These are phyloP conservation scores for Esteya vermicola DNA, from an alignment of 2,329 filamentous ascomycete species.

Conservation along the genomic window DNA sequence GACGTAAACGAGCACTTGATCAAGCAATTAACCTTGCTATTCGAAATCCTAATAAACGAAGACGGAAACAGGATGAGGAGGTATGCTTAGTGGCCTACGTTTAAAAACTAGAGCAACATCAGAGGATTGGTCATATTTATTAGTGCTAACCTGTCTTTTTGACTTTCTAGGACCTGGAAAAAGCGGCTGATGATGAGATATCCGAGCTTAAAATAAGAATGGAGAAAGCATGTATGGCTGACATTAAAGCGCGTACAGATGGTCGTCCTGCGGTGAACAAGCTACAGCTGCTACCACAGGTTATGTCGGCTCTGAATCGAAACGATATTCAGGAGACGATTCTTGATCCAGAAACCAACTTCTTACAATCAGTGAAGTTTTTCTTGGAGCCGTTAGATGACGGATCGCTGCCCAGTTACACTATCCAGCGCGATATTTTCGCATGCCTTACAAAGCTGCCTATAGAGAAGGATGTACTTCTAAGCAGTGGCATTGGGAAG, in stretches of 20 bases:
- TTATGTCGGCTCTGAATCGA: constrained; percentile 75
- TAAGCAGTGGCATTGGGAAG: constrained; percentile 89
- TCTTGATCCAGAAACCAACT: constrained; percentile 87
- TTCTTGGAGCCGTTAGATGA: constrained; percentile 94
- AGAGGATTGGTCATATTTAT: no score
- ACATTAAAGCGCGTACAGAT: constrained; percentile 67
- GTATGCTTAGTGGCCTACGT: constrained; percentile 34
- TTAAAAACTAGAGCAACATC: no score
- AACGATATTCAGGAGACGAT: constrained; percentile 75
- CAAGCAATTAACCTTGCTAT: constrained; percentile 77
- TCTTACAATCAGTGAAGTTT: constrained; percentile 88
- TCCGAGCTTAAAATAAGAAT: constrained; percentile 77
- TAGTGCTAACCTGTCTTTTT: background rate
- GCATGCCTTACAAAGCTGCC: constrained; percentile 64
- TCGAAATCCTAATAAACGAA: constrained; percentile 62
- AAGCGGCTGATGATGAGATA: constrained; percentile 80
- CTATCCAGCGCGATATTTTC: constrained; percentile 92
- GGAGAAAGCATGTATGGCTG: constrained; percentile 76
- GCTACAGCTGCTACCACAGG: constrained; percentile 83
- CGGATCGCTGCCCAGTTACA: constrained; percentile 86
- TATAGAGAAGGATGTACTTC: constrained; percentile 78
- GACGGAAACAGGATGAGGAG: constrained; percentile 76
- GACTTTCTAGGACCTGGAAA: constrained; percentile 60
- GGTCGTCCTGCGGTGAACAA: constrained; percentile 81
- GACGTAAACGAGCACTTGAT: constrained; percentile 70